Conservation (phyloP, 208 protist genomes). For the Herpetomonas samuelpessoai region DNA sequence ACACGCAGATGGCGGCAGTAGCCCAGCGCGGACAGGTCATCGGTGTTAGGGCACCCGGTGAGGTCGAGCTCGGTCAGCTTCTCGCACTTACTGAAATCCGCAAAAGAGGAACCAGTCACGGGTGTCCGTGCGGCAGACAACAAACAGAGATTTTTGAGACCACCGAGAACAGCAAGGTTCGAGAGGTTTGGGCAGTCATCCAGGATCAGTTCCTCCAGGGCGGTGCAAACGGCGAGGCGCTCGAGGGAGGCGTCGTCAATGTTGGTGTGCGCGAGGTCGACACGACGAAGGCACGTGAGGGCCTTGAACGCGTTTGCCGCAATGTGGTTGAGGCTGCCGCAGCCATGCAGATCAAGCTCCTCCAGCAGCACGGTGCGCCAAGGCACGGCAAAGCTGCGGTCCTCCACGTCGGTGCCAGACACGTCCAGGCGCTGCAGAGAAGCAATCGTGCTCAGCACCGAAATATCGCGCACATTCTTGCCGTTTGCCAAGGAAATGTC, state of each 20-base stretch:
- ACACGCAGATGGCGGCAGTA: constrained; percentile 17
- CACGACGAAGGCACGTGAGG: constrained; percentile 14
- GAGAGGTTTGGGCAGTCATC: constrained; percentile 25
- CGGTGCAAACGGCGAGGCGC: constrained; percentile 23
- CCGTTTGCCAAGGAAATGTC: constrained; percentile 13
- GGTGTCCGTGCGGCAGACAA: constrained; percentile 21
- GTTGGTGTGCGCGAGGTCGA: constrained; percentile 24
- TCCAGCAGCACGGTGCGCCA: constrained; percentile 14
- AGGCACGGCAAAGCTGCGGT: constrained; percentile 9
- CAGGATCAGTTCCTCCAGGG: constrained; percentile 27
- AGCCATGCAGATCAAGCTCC: constrained; percentile 19
- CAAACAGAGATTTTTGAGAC: constrained; percentile 18
- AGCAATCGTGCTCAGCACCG: constrained; percentile 18
- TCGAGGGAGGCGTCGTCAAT: constrained; percentile 28
- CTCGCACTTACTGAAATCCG: constrained; percentile 18
- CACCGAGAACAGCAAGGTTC: constrained; percentile 20
- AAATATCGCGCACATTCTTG: constrained; percentile 14
- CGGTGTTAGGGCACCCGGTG: constrained; percentile 20
- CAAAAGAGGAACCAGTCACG: constrained; percentile 24
- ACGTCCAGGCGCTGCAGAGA: constrained; percentile 18
- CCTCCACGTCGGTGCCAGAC: constrained; percentile 9
- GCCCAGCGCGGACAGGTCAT: constrained; percentile 23
- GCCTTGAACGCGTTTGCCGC: not conserved
- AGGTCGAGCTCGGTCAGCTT: constrained; percentile 31
- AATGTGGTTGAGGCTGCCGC: constrained; percentile 1